Evolutionary conservation across 78 protist species (phyloP), one percentile per base, ranked within the genome.

Genomic region (Mantamonas sphyraenae): DNA sequence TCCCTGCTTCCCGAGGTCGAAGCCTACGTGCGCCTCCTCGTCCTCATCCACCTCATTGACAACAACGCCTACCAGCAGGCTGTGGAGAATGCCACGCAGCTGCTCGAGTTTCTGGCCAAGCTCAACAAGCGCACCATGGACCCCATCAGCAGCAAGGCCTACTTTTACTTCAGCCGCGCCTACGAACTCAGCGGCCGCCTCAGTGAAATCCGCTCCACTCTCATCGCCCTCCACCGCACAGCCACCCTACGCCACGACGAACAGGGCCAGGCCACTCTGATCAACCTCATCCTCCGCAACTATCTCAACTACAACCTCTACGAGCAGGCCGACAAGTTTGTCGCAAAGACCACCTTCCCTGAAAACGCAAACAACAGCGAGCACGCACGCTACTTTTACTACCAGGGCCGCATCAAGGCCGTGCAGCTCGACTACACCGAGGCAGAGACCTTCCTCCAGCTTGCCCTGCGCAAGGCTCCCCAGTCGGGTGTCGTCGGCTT

Each of bases 381-480:
- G 83, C 70, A 50, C 61, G 94, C 97, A 24, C 80, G 98, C 24
- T 93, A 74, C 66, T 81, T 80, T 34, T 95, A 87, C 72, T 95
- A 93, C 76, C 75, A 60, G 0, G 94, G 95, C 51, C 79, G 91
- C 56, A 90, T 90, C 77, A 77, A 80, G 64, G 90, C 93, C 0
- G 74, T 92, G 37, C 96, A 82, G 73, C 82, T 95, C 22, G 90
- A 93, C 9, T 95, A 95, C 88, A 5, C 86, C 26, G 95, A 83
- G 43, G 79, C 96, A 1, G 33, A 68, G 34, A 33, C 63, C 14
- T 70, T 64, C 42, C 79, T 93, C 2, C 68, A 30, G 37, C 87
- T 77, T 70, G 97, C 98, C 4, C 33, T 80, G 30, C 75, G 97
- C 51, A 93, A 93, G 74, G 97, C 97, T 7, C 98, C 98, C n/a